Percentiles rank a stretch among this genome's conserved stretches.
phyloP scores from a whole-genome alignment of 768 basidiomycete species.

The Tremella fuciformis region DNA sequence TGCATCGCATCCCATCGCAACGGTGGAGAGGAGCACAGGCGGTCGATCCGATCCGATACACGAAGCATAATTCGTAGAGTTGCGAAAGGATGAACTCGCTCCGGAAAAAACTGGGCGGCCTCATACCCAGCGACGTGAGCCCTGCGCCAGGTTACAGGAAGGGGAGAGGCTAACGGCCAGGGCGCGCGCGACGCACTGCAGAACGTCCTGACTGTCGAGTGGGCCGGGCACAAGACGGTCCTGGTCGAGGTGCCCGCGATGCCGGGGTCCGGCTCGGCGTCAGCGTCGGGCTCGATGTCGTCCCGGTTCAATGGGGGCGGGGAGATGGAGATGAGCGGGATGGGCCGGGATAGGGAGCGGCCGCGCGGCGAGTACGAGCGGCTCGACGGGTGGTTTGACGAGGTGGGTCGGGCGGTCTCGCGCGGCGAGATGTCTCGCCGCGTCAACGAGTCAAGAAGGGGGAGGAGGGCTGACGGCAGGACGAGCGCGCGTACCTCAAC shows the following conservation, averaged over 20 bases:
- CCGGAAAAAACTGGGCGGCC: constrained; percentile 27
- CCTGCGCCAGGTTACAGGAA: neutral
- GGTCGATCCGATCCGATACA: too few species aligned
- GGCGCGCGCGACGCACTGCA: constrained; percentile 33
- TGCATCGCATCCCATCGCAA: too few species aligned
- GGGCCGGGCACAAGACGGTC: constrained; percentile 42
- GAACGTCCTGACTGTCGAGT: constrained; percentile 47
- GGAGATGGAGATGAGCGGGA: constrained; percentile 5
- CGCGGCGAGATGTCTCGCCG: too few species aligned
- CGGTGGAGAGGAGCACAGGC: too few species aligned
- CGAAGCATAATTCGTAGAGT: too few species aligned
- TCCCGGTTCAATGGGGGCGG: neutral
- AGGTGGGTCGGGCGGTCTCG: neutral
- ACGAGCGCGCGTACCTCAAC: too few species aligned
- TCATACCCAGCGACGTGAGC: constrained; percentile 31
- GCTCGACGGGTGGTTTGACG: neutral
- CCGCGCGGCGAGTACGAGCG: neutral
- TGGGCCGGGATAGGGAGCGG: neutral
- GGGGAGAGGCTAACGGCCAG: constrained; percentile 11
- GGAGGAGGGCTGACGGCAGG: too few species aligned
- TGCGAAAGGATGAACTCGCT: constrained; percentile 12
- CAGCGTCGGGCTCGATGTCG: too few species aligned
- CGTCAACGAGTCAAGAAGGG: too few species aligned
- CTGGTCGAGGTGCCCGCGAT: constrained; percentile 36
- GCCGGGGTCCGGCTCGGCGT: neutral